phyloP scores from a whole-genome alignment of 2,329 filamentous ascomycete genomes.

The Paraconiothyrium sp. region DNA sequence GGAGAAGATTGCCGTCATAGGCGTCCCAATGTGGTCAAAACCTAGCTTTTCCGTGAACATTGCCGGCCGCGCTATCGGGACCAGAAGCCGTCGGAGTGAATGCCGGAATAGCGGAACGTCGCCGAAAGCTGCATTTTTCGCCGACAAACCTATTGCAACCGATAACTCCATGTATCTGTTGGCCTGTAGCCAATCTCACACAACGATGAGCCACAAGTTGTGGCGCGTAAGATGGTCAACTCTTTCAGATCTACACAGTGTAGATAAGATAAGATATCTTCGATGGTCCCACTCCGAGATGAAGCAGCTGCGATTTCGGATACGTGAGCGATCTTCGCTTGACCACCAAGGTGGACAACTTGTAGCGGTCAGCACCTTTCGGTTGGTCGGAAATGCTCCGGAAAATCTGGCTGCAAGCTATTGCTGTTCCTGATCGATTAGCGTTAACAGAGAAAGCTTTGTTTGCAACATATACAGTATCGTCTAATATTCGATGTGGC shows the following conservation, averaged over 20 bases:
- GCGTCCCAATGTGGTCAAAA: slow-evolving; percentile 7
- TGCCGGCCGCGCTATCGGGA: slow-evolving; percentile 13
- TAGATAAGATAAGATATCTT: neutral
- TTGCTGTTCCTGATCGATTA: neutral
- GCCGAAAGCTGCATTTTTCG: neutral
- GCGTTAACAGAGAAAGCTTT: neutral
- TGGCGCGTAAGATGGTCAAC: neutral
- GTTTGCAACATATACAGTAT: slow-evolving; percentile 1
- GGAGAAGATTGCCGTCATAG: slow-evolving; percentile 11
- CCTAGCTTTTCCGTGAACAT: slow-evolving; percentile 20
- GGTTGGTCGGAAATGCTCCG: neutral
- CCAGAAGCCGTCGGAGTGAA: neutral
- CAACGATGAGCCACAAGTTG: neutral
- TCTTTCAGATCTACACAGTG: neutral
- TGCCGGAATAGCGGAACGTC: neutral
- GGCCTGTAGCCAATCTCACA: neutral
- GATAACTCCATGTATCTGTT: neutral
- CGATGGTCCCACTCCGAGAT: neutral
- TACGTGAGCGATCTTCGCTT: neutral
- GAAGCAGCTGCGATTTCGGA: neutral
- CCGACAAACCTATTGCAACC: neutral
- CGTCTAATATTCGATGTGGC: slow-evolving; percentile 9
- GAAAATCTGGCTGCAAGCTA: neutral
- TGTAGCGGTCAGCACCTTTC: neutral
- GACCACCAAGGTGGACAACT: neutral